These are phyloP conservation scores for Coemansia umbellata DNA, from an alignment of 192 early-diverging fungal genomes.

Conservation along the genomic window DNA sequence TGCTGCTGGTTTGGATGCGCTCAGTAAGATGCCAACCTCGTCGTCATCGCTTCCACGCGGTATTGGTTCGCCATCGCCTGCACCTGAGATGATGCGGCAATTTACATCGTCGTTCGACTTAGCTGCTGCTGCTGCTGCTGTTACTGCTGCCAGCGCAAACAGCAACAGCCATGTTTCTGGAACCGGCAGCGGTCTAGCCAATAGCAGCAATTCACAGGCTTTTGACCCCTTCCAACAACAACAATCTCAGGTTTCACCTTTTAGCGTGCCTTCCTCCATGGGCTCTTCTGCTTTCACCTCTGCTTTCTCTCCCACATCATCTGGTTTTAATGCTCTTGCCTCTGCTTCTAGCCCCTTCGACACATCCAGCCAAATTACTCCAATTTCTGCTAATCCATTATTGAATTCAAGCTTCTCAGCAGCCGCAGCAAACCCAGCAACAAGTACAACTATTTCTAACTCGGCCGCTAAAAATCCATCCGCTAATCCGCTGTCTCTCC, in stretches of 20 bases:
- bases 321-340: constrained; percentile 9
- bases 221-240: constrained; percentile 13
- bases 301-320: constrained; percentile 18
- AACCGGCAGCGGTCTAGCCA: constrained; percentile 3
- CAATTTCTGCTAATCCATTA: not conserved
- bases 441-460: too few species aligned
- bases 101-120: constrained; percentile 47
- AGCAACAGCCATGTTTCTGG: too few species aligned
- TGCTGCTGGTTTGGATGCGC: constrained; percentile 43
- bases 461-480: too few species aligned
- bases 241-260: constrained; percentile 6
- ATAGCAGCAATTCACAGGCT: constrained; percentile 12
- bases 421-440: too few species aligned
- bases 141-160: not conserved
- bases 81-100: constrained; percentile 37
- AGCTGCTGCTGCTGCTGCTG: not conserved
- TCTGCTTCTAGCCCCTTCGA: constrained; percentile 24
- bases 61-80: constrained; percentile 18
- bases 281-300: constrained; percentile 16
- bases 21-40: constrained; percentile 30
- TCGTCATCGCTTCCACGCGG: constrained; percentile 8
- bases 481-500: constrained; percentile 1
- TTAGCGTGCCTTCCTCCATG: constrained; percentile 18
- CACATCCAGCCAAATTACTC: constrained; percentile 8
- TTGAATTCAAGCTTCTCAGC: not conserved